Base-by-base conservation (phyloP, 768 basidiomycete genomes). In the Termitomyces titanicus region DNA sequence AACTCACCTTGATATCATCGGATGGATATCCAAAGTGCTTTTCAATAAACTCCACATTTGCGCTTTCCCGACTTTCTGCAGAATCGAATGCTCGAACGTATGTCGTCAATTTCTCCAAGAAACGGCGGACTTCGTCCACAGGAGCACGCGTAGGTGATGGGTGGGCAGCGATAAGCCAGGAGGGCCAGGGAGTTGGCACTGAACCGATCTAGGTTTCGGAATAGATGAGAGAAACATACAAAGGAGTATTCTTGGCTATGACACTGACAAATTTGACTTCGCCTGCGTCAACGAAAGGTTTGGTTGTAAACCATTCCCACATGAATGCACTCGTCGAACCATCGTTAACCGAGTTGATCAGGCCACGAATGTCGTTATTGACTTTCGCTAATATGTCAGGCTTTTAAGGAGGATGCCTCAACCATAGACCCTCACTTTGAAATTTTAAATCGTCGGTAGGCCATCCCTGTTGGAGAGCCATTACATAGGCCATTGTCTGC, bases 401-500 rank as follows among this genome's bases (percentile, higher is more conserved):
- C 53, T 15, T n/a, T 10, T 20, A 22, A 29, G 24, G 22, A 25
- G 37, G 9, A 34, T 20, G 38, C 5, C 24, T 7, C 44, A 11
- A 22, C 20, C 53, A 43, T 9, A 61, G 29, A 8, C 5, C 58
- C 72, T 39, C 54, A 88, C 94, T 82, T 76, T 88, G 77, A 68
- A 93, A 96, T 64, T 80, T 76, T 59, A 92, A 68, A 20, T 79
- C 64, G 38, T 81, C 75, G 1, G 69, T 81, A 68, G 63, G 73
- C 94, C 94, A 97, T 15, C 86, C 85, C 66, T 96, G 83, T 59
- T 95, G 88, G 31, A 91, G 72, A 4, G 92, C 92, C 89, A 97
- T 91, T 24, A 97, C 93, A 60, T 88, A 91, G 3, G 94, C 95
- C 94, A 98, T 98, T 1, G 92, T 93, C 67, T 95, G 89, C 60